phyloP scores from a whole-genome alignment of 352 stramenopile genomes.

The Globisporangium sylvaticum region DNA sequence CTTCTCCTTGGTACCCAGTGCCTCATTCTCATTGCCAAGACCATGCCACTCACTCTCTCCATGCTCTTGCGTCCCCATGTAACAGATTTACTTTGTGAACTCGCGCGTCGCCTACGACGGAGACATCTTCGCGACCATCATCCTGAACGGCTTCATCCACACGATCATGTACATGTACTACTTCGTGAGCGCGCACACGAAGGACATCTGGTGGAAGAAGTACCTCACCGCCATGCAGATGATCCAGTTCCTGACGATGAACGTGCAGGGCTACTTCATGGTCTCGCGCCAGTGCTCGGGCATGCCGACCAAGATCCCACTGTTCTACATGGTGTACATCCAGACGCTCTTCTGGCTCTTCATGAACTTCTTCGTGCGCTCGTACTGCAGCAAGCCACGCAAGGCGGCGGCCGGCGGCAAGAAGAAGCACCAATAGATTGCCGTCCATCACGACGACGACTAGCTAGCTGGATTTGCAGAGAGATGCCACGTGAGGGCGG shows the following conservation, averaged over 20 bases:
- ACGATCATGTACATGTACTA: constrained; percentile 99
- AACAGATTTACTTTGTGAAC: constrained; percentile 98
- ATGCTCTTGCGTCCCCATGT: too few relatives aligned
- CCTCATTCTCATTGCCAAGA: not conserved
- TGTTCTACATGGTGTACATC: constrained; percentile 95
- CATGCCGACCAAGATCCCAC: constrained; percentile 68
- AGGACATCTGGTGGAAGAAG: constrained; percentile 97
- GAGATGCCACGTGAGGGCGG: not conserved
- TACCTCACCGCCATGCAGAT: constrained; percentile 95
- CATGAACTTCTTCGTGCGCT: constrained; percentile 95
- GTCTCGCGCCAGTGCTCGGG: constrained; percentile 88
- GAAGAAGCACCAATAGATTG: constrained; percentile 49
- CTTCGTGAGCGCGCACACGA: constrained; percentile 96
- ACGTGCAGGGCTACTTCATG: constrained; percentile 69
- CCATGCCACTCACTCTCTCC: not conserved
- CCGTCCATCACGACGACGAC: constrained; percentile 5
- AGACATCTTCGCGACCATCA: constrained; percentile 95
- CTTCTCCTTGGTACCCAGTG: not conserved
- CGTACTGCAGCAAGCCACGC: constrained; percentile 80
- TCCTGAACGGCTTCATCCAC: constrained; percentile 97
- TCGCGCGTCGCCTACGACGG: constrained; percentile 93
- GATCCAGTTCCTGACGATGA: constrained; percentile 91
- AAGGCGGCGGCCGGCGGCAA: constrained; percentile 38
- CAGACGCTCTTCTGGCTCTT: constrained; percentile 94
- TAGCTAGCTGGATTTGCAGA: not conserved